Evolutionary conservation across 1,139 yeast species (phyloP).

Genomic region (Taiozyma sp.): DNA sequence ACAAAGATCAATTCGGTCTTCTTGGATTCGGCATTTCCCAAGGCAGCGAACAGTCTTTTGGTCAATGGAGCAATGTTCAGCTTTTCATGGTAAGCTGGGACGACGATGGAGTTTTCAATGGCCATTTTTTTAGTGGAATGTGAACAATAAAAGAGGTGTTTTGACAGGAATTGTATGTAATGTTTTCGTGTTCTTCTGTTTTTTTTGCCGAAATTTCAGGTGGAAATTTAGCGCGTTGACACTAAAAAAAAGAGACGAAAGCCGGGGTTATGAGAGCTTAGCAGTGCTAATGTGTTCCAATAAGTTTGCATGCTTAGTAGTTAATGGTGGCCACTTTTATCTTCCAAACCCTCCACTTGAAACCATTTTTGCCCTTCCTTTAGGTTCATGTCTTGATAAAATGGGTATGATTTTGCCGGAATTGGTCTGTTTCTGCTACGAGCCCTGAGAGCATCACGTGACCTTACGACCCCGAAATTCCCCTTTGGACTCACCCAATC

Average conservation of each 20-base stretch:
- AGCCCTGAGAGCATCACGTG: no score
- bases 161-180: background rate
- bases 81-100: constrained; percentile 44
- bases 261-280: background rate
- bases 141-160: background rate
- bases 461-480: constrained; percentile 1
- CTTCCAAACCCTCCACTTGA: no score
- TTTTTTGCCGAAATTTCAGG: background rate
- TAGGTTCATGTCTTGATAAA: no score
- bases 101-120: constrained; percentile 36
- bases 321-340: no score
- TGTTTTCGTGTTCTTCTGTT: background rate
- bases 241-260: background rate
- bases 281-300: no score
- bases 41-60: constrained; percentile 39
- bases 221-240: background rate
- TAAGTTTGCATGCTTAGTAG: no score
- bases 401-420: background rate
- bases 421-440: background rate
- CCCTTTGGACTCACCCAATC: background rate
- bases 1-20: constrained; percentile 40
- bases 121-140: constrained; percentile 24
- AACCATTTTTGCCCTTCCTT: no score
- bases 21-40: constrained; percentile 35
- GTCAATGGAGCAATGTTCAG: constrained; percentile 41